phyloP scores from a whole-genome alignment of 495 filamentous ascomycete species.

The Daldinia loculata region DNA sequence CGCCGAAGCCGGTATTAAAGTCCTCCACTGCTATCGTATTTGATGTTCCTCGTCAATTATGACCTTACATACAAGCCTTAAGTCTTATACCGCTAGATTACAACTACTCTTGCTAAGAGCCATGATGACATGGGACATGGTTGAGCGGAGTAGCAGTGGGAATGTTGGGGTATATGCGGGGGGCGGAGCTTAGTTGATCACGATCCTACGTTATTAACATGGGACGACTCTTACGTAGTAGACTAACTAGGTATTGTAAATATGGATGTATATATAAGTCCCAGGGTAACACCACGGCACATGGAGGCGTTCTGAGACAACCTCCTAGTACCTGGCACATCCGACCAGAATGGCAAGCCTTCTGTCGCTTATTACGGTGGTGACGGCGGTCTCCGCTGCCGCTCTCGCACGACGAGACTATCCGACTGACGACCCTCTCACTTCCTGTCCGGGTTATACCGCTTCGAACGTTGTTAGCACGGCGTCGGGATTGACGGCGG shows the following conservation, averaged over 20 bases:
- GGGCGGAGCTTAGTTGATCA: constrained; percentile 8
- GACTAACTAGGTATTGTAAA: neutral
- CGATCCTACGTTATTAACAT: constrained; percentile 16
- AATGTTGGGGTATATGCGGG: constrained; percentile 35
- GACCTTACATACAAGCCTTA: neutral
- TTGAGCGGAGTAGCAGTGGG: constrained; percentile 11
- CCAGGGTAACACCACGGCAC: neutral
- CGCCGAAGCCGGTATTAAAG: constrained; percentile 15
- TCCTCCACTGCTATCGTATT: neutral
- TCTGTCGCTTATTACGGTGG: constrained; percentile 41
- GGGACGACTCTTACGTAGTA: neutral
- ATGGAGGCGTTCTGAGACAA: neutral
- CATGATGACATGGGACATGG: neutral
- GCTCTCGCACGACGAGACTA: constrained; percentile 40
- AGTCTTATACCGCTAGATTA: constrained; percentile 2
- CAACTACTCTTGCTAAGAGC: neutral
- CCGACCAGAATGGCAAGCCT: constrained; percentile 34
- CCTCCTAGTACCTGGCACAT: neutral
- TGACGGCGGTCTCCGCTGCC: constrained; percentile 31
- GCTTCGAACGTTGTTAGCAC: constrained; percentile 69
- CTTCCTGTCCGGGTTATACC: constrained; percentile 74
- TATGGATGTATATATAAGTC: constrained; percentile 16
- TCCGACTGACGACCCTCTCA: constrained; percentile 40
- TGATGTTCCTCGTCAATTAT: neutral
- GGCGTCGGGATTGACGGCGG: constrained; percentile 64